Evolutionary conservation across 345 rosid genomes (phyloP).

Genomic region (Gossypium anomalum): DNA sequence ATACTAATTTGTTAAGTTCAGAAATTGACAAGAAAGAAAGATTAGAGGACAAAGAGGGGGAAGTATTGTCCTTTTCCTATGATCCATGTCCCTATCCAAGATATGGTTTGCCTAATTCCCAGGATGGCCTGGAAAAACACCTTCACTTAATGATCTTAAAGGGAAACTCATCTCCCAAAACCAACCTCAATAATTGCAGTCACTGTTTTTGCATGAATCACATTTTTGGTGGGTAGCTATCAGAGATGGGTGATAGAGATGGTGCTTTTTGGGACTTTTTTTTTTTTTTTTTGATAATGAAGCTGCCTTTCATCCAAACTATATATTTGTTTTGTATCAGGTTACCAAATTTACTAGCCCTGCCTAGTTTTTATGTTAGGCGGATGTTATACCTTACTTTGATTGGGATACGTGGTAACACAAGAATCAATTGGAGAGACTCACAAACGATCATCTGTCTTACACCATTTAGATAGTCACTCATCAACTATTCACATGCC

Average conservation of each 20-base stretch:
- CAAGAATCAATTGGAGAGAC: no score
- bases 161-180: not conserved
- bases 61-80: conserved; percentile 5
- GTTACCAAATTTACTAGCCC: conserved; percentile 29
- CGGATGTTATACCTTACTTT: no score
- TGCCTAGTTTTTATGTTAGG: not conserved
- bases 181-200: not conserved
- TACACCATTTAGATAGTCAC: no score
- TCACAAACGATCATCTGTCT: no score
- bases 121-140: not conserved
- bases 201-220: not conserved
- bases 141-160: not conserved
- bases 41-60: conserved; percentile 12
- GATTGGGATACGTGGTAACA: no score
- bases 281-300: conserved; percentile 26
- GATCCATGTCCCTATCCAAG: not conserved
- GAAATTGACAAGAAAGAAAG: not conserved
- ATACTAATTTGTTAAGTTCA: not conserved
- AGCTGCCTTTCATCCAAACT: conserved; percentile 27
- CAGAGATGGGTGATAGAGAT: not conserved
- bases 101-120: not conserved
- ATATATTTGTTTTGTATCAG: no score
- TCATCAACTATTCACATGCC: no score
- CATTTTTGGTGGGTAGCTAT: conserved; percentile 7
- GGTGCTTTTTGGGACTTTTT: conserved; percentile 10